Evolutionary conservation across 257 asterid species (phyloP).

Genomic region (Jasminum sambac): DNA sequence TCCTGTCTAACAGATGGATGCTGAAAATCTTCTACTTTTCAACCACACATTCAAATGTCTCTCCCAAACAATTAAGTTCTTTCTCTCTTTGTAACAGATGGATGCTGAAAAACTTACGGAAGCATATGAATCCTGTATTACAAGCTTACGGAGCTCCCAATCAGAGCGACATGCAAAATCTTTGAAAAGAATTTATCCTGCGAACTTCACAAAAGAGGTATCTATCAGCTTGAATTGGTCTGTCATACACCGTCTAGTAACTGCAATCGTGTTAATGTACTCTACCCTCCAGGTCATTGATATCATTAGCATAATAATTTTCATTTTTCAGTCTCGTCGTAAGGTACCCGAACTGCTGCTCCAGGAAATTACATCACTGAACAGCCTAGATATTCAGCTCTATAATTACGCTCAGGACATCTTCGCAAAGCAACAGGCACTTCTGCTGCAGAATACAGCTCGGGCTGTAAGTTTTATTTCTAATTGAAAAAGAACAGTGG

Average conservation of each 20-base stretch:
- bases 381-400: slow-evolving; percentile 70
- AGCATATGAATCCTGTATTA: slow-evolving; percentile 66
- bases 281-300: neutral
- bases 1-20: no score
- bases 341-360: slow-evolving; percentile 56
- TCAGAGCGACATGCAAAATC: slow-evolving; percentile 64
- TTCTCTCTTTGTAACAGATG: slow-evolving; percentile 47
- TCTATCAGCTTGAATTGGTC: slow-evolving; percentile 9
- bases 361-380: slow-evolving; percentile 65
- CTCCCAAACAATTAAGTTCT: neutral
- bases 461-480: slow-evolving; percentile 47
- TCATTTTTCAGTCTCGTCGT: slow-evolving; percentile 65
- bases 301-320: slow-evolving; percentile 16
- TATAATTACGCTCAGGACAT: slow-evolving; percentile 68
- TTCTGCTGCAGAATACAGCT: slow-evolving; percentile 34
- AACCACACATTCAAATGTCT: no score
- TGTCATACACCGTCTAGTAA: neutral
- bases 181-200: slow-evolving; percentile 67
- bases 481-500: neutral
- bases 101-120: slow-evolving; percentile 72
- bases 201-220: slow-evolving; percentile 92
- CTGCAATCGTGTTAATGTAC: neutral
- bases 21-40: no score
- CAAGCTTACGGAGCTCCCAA: slow-evolving; percentile 55
- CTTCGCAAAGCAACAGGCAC: slow-evolving; percentile 59